Evolutionary conservation across 129 eudicot genomes (phyloP).

Genomic region (Arctium lappa): DNA sequence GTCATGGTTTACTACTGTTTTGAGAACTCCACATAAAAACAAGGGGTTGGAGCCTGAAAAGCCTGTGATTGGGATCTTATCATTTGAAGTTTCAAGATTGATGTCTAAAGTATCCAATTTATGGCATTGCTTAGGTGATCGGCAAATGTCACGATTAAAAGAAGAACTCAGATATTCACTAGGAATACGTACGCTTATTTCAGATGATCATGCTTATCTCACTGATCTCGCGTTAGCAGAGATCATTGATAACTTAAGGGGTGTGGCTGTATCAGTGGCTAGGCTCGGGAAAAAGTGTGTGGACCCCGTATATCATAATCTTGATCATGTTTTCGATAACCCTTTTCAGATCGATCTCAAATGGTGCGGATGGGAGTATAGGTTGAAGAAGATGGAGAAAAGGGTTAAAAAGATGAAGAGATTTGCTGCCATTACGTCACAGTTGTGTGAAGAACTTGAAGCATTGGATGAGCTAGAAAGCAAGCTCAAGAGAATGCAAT

Average conservation of each 20-base stretch:
- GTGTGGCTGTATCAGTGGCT: constrained; percentile 46
- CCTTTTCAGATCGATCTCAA: constrained; percentile 42
- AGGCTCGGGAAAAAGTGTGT: constrained; percentile 78
- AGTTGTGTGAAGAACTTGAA: constrained; percentile 64
- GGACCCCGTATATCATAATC: constrained; percentile 62
- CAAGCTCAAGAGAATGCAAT: constrained; percentile 60
- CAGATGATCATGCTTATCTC: constrained; percentile 59
- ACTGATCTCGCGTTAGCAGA: constrained; percentile 67
- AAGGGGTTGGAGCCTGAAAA: constrained; percentile 43
- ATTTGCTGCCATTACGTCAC: constrained; percentile 57
- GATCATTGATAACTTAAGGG: constrained; percentile 49
- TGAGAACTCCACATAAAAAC: constrained; percentile 47
- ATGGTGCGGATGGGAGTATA: constrained; percentile 76
- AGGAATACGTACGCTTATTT: constrained; percentile 69
- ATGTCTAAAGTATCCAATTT: constrained; percentile 65
- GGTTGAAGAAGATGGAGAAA: constrained; percentile 85
- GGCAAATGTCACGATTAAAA: constrained; percentile 46
- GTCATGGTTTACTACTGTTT: constrained; percentile 51
- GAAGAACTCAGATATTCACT: constrained; percentile 69
- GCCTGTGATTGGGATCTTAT: constrained; percentile 56
- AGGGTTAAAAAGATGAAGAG: constrained; percentile 70
- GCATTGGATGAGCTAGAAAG: constrained; percentile 64
- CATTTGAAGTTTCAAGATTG: constrained; percentile 66
- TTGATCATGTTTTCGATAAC: constrained; percentile 54
- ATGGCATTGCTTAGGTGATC: constrained; percentile 67